These are phyloP conservation scores for Pseudogymnoascus sp. DNA, from an alignment of 2,329 filamentous ascomycete species.

Conservation along the genomic window DNA sequence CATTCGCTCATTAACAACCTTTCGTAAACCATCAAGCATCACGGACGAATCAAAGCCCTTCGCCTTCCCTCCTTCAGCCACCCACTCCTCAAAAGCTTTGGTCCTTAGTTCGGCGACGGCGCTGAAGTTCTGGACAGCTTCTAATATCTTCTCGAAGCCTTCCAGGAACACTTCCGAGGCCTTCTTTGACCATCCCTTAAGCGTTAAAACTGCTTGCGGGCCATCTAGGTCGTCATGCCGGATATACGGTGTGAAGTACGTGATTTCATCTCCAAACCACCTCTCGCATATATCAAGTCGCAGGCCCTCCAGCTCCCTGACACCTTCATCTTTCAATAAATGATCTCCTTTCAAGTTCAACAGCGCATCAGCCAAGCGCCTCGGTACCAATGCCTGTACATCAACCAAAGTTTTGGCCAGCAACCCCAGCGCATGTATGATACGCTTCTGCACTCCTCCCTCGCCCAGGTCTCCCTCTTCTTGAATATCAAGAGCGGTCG, in stretches of 20 bases:
- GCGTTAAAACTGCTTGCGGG: conserved; percentile 49
- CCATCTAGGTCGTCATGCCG: conserved; percentile 68
- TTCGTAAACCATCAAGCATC: conserved; percentile 61
- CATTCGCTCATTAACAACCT: conserved; percentile 61
- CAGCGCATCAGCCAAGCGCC: conserved; percentile 62
- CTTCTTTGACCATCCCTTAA: conserved; percentile 55
- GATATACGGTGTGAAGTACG: conserved; percentile 79
- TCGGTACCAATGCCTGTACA: conserved; percentile 67
- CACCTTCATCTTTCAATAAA: conserved; percentile 61
- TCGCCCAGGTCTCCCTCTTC: conserved; percentile 38
- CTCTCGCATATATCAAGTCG: conserved; percentile 68
- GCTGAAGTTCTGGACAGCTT: conserved; percentile 55
- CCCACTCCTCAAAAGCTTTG: conserved; percentile 65
- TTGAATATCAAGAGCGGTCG: conserved; percentile 45
- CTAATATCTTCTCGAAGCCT: conserved; percentile 54
- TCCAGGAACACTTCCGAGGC: conserved; percentile 51
- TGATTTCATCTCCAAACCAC: conserved; percentile 78
- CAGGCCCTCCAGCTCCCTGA: conserved; percentile 60
- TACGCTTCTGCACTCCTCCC: conserved; percentile 42
- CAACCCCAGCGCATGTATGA: conserved; percentile 50
- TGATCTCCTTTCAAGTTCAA: conserved; percentile 59
- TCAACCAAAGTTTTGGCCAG: conserved; percentile 72
- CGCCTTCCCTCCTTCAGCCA: conserved; percentile 56
- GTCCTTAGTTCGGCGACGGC: conserved; percentile 62
- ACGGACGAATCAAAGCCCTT: conserved; percentile 59